Evolutionary conservation across 2,329 filamentous ascomycete species (phyloP).

Genomic region (Diaporthe velutina): DNA sequence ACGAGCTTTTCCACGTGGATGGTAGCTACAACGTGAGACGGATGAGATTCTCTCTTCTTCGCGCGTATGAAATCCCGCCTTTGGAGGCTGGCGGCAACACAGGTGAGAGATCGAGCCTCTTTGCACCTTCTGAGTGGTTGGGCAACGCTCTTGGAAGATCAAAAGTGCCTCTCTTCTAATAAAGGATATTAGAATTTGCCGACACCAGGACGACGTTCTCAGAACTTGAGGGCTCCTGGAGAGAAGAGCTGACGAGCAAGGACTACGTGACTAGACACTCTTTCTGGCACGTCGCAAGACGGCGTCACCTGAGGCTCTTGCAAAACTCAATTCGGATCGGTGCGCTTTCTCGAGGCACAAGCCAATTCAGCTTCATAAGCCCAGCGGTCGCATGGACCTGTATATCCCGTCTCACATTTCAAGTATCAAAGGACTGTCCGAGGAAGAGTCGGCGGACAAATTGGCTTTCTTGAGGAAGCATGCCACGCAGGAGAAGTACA

Average conservation of each 20-base stretch:
- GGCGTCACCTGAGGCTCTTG: slow-evolving; percentile 51
- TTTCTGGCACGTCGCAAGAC: slow-evolving; percentile 51
- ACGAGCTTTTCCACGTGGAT: slow-evolving; percentile 34
- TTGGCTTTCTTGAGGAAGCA: slow-evolving; percentile 42
- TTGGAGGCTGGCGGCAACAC: slow-evolving; percentile 32
- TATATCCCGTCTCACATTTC: slow-evolving; percentile 60
- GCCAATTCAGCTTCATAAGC: slow-evolving; percentile 55
- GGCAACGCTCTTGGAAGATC: not conserved
- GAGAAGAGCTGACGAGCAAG: slow-evolving; percentile 6
- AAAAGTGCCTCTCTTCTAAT: not conserved
- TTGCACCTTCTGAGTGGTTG: not conserved
- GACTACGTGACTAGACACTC: slow-evolving; percentile 45
- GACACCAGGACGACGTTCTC: slow-evolving; percentile 36
- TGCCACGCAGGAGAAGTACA: slow-evolving; percentile 36
- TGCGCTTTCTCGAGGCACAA: slow-evolving; percentile 52
- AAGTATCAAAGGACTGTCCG: slow-evolving; percentile 53
- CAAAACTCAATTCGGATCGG: slow-evolving; percentile 47
- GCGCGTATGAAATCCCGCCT: slow-evolving; percentile 34
- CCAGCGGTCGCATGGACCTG: slow-evolving; percentile 57
- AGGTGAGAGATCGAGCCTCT: not conserved
- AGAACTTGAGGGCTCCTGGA: slow-evolving; percentile 22
- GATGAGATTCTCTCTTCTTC: slow-evolving; percentile 30
- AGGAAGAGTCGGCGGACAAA: slow-evolving; percentile 49
- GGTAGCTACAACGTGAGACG: slow-evolving; percentile 33
- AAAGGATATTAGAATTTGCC: slow-evolving; percentile 10